Percentiles rank a stretch among this genome's conserved stretches.
Conservation (phyloP, 2,329 filamentous ascomycete species). For the Clonostachys rosea region DNA sequence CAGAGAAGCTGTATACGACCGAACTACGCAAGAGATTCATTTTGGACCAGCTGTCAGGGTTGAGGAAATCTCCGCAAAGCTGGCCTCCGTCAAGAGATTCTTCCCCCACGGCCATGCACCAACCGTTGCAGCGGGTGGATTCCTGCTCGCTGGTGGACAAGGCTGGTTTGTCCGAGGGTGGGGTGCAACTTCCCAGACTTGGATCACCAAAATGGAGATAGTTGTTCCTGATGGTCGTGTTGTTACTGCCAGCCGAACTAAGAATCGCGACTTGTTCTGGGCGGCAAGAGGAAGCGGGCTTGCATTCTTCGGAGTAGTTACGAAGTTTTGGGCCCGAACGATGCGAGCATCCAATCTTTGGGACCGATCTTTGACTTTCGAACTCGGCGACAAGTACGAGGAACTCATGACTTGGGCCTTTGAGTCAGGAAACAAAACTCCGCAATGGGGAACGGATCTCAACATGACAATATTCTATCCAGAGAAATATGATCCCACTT, state of each 20-base stretch:
- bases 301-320: slow-evolving; percentile 34
- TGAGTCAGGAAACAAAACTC: too few relatives aligned
- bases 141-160: slow-evolving; percentile 17
- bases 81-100: too few relatives aligned
- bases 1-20: too few relatives aligned
- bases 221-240: slow-evolving; percentile 37
- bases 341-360: neutral
- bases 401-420: too few relatives aligned
- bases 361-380: neutral
- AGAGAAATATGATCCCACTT: neutral
- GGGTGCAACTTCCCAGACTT: slow-evolving; percentile 13
- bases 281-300: slow-evolving; percentile 40
- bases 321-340: slow-evolving; percentile 1
- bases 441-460: neutral
- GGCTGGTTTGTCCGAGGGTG: slow-evolving; percentile 17
- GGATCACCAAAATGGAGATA: slow-evolving; percentile 39
- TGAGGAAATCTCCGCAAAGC: too few relatives aligned
- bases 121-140: slow-evolving; percentile 13
- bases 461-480: slow-evolving; percentile 1
- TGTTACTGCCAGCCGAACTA: slow-evolving; percentile 28
- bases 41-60: too few relatives aligned
- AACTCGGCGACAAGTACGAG: neutral
- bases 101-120: too few relatives aligned
- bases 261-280: slow-evolving; percentile 44
- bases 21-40: too few relatives aligned